A percentile compares a stretch with the other conserved stretches of the same genome.
These are phyloP conservation scores for Cladobotryum protrusum DNA, from an alignment of 2,329 filamentous ascomycete genomes.

Conservation along the genomic window DNA sequence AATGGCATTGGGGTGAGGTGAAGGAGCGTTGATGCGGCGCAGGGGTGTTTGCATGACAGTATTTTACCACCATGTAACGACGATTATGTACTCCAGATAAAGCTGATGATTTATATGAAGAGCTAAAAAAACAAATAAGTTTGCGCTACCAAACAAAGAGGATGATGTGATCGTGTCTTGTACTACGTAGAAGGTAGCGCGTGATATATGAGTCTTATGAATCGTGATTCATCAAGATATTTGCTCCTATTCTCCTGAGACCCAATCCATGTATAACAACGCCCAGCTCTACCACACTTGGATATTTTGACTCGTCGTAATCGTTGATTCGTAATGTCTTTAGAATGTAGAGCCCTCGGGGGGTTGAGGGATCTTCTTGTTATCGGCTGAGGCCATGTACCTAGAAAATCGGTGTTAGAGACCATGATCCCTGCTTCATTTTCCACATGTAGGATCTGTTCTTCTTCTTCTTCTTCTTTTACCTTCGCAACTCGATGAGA, in stretches of 20 bases:
- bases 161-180: background rate
- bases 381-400: conserved; percentile 84
- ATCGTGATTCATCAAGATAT: background rate
- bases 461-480: conserved; percentile 4
- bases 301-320: no score
- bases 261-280: conserved; percentile 16
- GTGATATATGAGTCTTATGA: conserved; percentile 5
- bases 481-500: conserved; percentile 79
- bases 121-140: conserved; percentile 1
- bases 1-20: background rate
- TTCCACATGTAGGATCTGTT: no score
- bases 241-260: no score
- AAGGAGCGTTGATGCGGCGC: background rate
- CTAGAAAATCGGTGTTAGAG: conserved; percentile 36
- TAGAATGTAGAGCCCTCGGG: conserved; percentile 65
- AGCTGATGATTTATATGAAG: conserved; percentile 6
- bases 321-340: background rate
- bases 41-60: background rate
- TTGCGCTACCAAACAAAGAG: conserved; percentile 7
- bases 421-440: background rate
- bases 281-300: no score
- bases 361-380: conserved; percentile 95
- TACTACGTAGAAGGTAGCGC: background rate
- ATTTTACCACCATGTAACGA: background rate
- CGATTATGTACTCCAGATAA: background rate